phyloP scores from a whole-genome alignment of 139 green algal species.

The Closterium sp. region DNA sequence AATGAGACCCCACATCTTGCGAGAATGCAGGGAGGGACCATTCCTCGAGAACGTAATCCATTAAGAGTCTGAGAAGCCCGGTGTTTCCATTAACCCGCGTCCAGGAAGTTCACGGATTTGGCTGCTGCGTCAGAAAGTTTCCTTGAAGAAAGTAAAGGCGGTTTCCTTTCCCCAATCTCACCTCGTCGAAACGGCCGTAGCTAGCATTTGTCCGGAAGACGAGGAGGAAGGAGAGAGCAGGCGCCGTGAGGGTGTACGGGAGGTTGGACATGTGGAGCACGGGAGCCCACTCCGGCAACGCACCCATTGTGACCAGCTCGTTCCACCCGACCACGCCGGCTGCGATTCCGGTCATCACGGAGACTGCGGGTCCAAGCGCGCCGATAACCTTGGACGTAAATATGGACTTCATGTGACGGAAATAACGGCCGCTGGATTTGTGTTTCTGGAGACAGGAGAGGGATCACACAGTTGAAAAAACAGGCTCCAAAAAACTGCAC shows the following conservation, averaged over 20 bases:
- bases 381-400: constrained; percentile 29
- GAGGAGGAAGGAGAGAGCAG: constrained; percentile 44
- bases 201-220: constrained; percentile 48
- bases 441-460: constrained; percentile 8
- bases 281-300: constrained; percentile 7
- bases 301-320: constrained; percentile 6
- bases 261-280: constrained; percentile 33
- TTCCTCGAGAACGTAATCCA: too few species aligned
- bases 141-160: background rate
- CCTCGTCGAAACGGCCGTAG: constrained; percentile 50
- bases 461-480: background rate
- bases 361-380: constrained; percentile 24
- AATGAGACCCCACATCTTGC: constrained; percentile 42
- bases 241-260: constrained; percentile 39
- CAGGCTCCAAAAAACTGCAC: too few species aligned
- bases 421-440: constrained; percentile 22
- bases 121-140: background rate
- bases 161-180: background rate
- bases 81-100: background rate
- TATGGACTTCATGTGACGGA: constrained; percentile 39
- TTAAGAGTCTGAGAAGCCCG: too few species aligned
- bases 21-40: constrained; percentile 22
- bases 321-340: constrained; percentile 17
- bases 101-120: too few species aligned
- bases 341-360: constrained; percentile 13